phyloP scores from a whole-genome alignment of 208 protist species.

The Crithidia fasciculata region DNA sequence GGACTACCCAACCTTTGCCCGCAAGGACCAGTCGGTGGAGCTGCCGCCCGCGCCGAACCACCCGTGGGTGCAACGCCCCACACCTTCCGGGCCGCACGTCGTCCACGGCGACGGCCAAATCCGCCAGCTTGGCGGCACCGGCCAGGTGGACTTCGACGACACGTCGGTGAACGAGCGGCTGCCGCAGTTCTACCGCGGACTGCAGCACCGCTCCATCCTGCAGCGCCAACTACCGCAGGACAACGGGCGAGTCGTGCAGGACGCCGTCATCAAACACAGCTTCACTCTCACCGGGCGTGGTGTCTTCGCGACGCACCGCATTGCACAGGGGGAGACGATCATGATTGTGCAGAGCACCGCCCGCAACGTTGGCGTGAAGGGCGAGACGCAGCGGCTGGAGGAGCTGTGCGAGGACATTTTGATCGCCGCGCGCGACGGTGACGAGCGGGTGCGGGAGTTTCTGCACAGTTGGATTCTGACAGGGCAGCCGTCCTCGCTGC shows the following conservation, averaged over 20 bases:
- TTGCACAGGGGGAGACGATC: constrained; percentile 76
- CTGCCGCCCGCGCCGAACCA: constrained; percentile 62
- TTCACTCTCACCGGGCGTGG: constrained; percentile 82
- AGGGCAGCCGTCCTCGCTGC: constrained; percentile 80
- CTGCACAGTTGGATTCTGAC: constrained; percentile 87
- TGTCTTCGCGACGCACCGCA: constrained; percentile 77
- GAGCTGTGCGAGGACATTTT: constrained; percentile 70
- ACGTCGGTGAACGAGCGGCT: constrained; percentile 29
- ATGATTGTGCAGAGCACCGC: constrained; percentile 88
- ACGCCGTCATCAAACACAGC: constrained; percentile 75
- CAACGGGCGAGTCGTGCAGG: constrained; percentile 77
- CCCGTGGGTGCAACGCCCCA: constrained; percentile 77
- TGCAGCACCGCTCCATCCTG: constrained; percentile 73
- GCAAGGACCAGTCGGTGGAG: constrained; percentile 56
- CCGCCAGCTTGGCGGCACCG: constrained; percentile 63
- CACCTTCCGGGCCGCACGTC: constrained; percentile 75
- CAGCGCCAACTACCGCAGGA: constrained; percentile 61
- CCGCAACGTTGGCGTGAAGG: constrained; percentile 79
- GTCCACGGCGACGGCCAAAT: constrained; percentile 87
- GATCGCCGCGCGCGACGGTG: constrained; percentile 29
- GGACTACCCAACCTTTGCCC: constrained; percentile 63
- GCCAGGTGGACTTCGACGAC: constrained; percentile 87
- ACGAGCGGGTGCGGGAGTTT: constrained; percentile 36
- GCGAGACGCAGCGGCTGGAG: constrained; percentile 74
- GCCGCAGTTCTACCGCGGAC: constrained; percentile 59